Evolutionary conservation across 2,329 filamentous ascomycete genomes (phyloP).

Genomic region (Fusarium papillatum): DNA sequence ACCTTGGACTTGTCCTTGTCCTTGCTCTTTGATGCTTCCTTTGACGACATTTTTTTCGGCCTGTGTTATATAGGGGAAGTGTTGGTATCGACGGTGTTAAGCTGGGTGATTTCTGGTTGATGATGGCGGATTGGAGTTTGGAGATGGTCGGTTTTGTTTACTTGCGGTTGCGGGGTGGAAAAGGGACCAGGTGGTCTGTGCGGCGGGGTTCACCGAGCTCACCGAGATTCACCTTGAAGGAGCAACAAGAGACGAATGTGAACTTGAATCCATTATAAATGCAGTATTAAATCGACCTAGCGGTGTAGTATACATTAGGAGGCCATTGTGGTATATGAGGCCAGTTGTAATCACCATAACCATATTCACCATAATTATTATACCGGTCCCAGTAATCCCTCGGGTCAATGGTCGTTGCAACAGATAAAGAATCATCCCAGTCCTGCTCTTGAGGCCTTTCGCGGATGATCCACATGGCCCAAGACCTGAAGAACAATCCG

Average conservation of each 20-base stretch:
- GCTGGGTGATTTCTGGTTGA: neutral
- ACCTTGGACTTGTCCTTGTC: conserved; percentile 85
- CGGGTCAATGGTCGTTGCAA: neutral
- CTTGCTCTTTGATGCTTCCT: conserved; percentile 46
- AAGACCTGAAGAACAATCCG: conserved; percentile 44
- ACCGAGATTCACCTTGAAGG: conserved; percentile 31
- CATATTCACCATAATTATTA: conserved; percentile 4
- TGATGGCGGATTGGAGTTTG: conserved; percentile 6
- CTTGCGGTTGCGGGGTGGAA: conserved; percentile 46
- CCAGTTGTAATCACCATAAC: neutral
- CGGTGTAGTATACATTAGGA: conserved; percentile 23
- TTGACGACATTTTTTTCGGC: conserved; percentile 47
- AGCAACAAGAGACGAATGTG: neutral
- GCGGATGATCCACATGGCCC: conserved; percentile 38
- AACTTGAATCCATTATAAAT: neutral
- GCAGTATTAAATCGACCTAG: neutral
- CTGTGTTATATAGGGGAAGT: neutral
- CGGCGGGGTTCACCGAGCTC: conserved; percentile 42
- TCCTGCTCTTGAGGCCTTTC: neutral
- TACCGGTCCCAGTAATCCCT: neutral
- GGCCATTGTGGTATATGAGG: conserved; percentile 22
- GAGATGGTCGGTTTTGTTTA: conserved; percentile 41
- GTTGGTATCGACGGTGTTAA: neutral
- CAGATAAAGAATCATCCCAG: neutral
- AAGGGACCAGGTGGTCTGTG: conserved; percentile 36